These are phyloP conservation scores for Wilcoxina mikolae DNA, from an alignment of 495 filamentous ascomycete species.

Conservation along the genomic window DNA sequence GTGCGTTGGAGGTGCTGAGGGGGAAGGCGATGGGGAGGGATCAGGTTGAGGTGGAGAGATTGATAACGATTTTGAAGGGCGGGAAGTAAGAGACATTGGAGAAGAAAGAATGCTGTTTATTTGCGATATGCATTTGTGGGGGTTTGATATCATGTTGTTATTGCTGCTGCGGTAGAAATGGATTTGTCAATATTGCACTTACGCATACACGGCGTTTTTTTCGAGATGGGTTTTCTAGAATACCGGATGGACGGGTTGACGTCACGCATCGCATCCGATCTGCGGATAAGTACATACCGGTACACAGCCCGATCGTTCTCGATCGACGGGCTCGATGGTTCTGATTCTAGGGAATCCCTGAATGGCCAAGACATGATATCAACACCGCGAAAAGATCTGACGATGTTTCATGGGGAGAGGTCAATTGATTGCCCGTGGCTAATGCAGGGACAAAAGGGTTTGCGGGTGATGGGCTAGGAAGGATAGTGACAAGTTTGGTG, in stretches of 20 bases:
- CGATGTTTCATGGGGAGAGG: too few species aligned
- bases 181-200: too few species aligned
- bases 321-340: background rate
- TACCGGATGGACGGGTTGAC: background rate
- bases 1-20: constrained; percentile 31
- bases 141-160: background rate
- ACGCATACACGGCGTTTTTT: too few species aligned
- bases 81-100: background rate
- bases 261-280: background rate
- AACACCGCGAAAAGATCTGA: background rate
- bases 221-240: background rate
- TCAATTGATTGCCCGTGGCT: too few species aligned
- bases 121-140: background rate
- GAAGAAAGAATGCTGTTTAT: background rate
- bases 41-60: constrained; percentile 23
- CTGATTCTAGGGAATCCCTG: too few species aligned
- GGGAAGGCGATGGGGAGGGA: constrained; percentile 15
- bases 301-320: background rate
- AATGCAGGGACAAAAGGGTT: too few species aligned
- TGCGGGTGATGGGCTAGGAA: too few species aligned
- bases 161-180: background rate
- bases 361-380: background rate
- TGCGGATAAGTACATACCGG: too few species aligned
- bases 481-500: too few species aligned
- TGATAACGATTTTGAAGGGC: constrained; percentile 9